A percentile compares a stretch with the other conserved stretches of the same genome.
These are phyloP conservation scores for Farysia itapuensis DNA, from an alignment of 1,284 basidiomycete species.

Conservation along the genomic window DNA sequence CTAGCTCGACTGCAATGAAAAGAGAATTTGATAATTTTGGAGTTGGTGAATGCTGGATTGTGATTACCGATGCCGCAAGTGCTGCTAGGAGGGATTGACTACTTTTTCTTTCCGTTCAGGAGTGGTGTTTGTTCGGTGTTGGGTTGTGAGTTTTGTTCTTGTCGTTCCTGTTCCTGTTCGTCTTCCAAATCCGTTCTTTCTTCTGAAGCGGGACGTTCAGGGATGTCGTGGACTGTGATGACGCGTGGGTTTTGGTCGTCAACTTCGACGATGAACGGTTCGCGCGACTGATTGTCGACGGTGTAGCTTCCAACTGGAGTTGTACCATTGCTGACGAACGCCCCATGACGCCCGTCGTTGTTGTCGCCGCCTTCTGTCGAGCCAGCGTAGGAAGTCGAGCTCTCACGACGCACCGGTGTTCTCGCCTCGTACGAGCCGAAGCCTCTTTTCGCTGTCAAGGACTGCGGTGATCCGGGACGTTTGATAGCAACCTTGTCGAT, in stretches of 20 bases:
- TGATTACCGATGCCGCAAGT: too few species aligned
- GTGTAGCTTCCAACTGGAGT: constrained; percentile 7
- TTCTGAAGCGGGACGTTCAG: constrained; percentile 24
- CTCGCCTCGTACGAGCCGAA: constrained; percentile 15
- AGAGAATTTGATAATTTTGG: too few species aligned
- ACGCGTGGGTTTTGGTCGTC: constrained; percentile 25
- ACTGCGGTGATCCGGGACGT: constrained; percentile 30
- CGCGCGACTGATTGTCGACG: constrained; percentile 17
- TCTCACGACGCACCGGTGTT: constrained; percentile 16
- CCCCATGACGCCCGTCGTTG: constrained; percentile 16
- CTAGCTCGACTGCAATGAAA: too few species aligned
- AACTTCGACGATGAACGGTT: constrained; percentile 52
- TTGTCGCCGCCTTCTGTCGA: constrained; percentile 13
- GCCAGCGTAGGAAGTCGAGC: constrained; percentile 16
- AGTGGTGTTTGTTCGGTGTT: constrained; percentile 19
- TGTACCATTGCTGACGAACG: constrained; percentile 6
- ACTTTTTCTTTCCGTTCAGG: constrained; percentile 18
- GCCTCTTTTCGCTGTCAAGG: constrained; percentile 7
- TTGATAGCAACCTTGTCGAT: constrained; percentile 54
- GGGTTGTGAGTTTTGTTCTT: background rate
- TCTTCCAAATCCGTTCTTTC: constrained; percentile 7
- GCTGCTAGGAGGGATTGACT: too few species aligned
- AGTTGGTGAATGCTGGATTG: too few species aligned
- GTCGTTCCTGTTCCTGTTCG: background rate
- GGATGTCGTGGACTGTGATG: constrained; percentile 35